A percentile compares a stretch with the other conserved stretches of the same genome.
phyloP scores from a whole-genome alignment of 805 yeast genomes.

The Yarrowia keelungensis region DNA sequence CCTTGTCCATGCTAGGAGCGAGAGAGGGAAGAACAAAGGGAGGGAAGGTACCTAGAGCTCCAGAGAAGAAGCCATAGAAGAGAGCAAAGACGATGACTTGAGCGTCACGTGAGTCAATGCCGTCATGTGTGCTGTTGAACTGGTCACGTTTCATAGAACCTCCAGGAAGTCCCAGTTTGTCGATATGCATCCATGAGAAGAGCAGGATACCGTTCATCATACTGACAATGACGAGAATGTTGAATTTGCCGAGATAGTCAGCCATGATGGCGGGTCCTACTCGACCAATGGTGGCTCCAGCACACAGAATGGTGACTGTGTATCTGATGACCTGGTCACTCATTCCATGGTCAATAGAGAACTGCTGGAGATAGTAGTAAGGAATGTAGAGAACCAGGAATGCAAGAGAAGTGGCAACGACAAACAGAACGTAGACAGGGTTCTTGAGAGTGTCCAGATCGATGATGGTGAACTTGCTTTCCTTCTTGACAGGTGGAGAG shows the following conservation, averaged over 20 bases:
- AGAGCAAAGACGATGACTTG: conserved; percentile 45
- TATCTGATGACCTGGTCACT: conserved; percentile 40
- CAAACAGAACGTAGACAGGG: conserved; percentile 47
- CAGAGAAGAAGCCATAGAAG: conserved; percentile 46
- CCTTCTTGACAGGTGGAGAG: not conserved
- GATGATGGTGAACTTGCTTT: conserved; percentile 22
- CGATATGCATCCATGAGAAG: conserved; percentile 47
- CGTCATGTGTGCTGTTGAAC: conserved; percentile 6
- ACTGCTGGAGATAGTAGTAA: conserved; percentile 39
- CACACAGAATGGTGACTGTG: conserved; percentile 45
- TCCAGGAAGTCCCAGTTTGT: not conserved
- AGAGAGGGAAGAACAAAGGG: conserved; percentile 39
- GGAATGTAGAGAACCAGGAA: conserved; percentile 38
- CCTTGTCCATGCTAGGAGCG: conserved; percentile 54
- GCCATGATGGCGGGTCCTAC: conserved; percentile 57
- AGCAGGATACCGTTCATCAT: conserved; percentile 49
- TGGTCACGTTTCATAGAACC: not conserved
- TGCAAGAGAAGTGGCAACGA: conserved; percentile 48
- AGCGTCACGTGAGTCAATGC: conserved; percentile 38
- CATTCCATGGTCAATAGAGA: conserved; percentile 18
- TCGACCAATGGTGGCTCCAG: conserved; percentile 56
- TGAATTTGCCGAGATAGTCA: conserved; percentile 57
- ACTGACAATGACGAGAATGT: conserved; percentile 49
- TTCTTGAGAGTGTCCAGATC: conserved; percentile 28
- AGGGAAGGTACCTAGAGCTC: conserved; percentile 43